Evolutionary conservation across 441 rosid genomes (phyloP), one percentile per base, ranked within the genome.

Genomic region (Jatropha multifida): DNA sequence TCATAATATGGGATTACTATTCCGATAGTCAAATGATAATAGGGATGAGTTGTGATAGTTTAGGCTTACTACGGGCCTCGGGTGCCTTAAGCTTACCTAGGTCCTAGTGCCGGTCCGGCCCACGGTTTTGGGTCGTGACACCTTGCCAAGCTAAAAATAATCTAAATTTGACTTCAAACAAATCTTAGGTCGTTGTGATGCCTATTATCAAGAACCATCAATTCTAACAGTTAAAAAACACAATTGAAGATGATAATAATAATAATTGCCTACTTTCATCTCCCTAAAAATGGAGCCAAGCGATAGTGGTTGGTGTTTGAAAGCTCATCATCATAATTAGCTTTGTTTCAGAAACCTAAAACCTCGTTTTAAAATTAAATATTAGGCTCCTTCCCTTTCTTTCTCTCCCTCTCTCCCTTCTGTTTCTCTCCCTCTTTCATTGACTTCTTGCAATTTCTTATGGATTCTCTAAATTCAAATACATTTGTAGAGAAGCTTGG

Each of bases 401-500:
- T 14, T 48, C 51, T 4, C 18, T 4, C 13, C 9, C 37, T 12
- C 32, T 26, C 32, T 23, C 48, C 61, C 20, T 20, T 2, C 32
- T 18, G 2, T 38, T 38, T 17, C 54, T 32, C 20, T 26, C 17
- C 7, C 26, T 59, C 9, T 8, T 17, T 5, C 65, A 64, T 64
- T 18, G 68, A 18, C 14, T 64, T 18, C 32, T n/a, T 41, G 69
- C 37, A n/a, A 2, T 14, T 26, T 56, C 61, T n/a, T 20, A 51
- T 56, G 4, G 52, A 27, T 12, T 23, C 18, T 56, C 38, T 64
- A 23, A 40, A 18, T 10, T 32, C 7, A 74, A 46, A 46, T 63
- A 52, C 20, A 44, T 13, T 20, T 37, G 72, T 72, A 74, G 76
- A 68, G 71, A 69, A 41, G 63, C 14, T 42, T 5, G 68, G 63